Percentiles rank a stretch among this genome's conserved stretches.
Evolutionary conservation across 2,329 filamentous ascomycete genomes (phyloP).

Genomic region (Madurella fahalii): DNA sequence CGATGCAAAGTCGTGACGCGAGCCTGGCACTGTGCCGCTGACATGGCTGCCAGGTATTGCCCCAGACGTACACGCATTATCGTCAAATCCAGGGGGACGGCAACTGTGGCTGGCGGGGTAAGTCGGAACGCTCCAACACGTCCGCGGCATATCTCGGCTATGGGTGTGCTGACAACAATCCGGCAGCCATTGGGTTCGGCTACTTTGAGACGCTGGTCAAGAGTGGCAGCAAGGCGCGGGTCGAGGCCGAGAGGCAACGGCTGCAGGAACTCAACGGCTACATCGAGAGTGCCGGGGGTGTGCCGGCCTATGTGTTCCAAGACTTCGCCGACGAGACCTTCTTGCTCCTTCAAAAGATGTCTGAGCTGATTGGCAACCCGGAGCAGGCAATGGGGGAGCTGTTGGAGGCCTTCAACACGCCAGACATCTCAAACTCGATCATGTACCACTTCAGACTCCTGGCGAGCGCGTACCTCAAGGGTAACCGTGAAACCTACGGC

Average conservation of each 20-base stretch:
- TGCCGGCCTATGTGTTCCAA: conserved; percentile 66
- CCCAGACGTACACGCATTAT: conserved; percentile 80
- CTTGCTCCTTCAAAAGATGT: conserved; percentile 61
- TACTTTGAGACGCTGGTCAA: conserved; percentile 86
- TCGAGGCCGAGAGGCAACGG: conserved; percentile 68
- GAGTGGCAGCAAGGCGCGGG: conserved; percentile 57
- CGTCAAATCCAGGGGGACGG: conserved; percentile 87
- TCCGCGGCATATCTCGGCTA: background rate
- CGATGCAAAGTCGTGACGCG: conserved; percentile 1
- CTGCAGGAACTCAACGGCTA: conserved; percentile 67
- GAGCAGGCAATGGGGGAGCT: conserved; percentile 52
- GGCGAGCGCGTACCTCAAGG: conserved; percentile 79
- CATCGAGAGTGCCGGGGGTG: conserved; percentile 67
- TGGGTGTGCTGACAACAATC: conserved; percentile 18
- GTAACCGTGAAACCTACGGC: conserved; percentile 63
- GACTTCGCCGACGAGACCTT: conserved; percentile 79
- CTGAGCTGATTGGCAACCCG: conserved; percentile 56
- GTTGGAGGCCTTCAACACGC: conserved; percentile 69
- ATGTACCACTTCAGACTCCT: conserved; percentile 83
- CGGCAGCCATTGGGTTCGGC: conserved; percentile 78
- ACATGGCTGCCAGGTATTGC: conserved; percentile 58
- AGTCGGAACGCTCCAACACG: conserved; percentile 32
- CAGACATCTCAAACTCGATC: conserved; percentile 63
- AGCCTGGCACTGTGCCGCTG: conserved; percentile 3
- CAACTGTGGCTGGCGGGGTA: conserved; percentile 97